Percentiles rank a stretch among this genome's conserved stretches.
phyloP scores from a whole-genome alignment of 2,329 filamentous ascomycete species.

The Fusarium newnesense region DNA sequence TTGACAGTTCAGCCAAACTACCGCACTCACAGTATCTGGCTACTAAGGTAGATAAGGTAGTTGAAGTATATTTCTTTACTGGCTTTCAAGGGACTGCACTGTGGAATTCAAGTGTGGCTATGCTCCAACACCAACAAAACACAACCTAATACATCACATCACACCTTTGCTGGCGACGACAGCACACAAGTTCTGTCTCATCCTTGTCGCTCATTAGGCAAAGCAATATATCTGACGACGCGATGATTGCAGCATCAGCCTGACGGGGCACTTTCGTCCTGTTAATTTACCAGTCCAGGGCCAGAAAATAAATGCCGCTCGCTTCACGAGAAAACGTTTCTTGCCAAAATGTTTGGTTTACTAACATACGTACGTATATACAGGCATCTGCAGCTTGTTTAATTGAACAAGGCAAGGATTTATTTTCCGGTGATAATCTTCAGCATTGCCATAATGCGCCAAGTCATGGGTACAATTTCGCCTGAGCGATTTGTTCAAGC shows the following conservation, averaged over 20 bases:
- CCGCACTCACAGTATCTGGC: not conserved
- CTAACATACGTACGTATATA: not conserved
- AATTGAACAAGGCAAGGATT: conserved; percentile 7
- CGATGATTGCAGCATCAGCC: not conserved
- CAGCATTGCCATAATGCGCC: conserved; percentile 1
- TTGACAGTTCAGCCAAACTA: not conserved
- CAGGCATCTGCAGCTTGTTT: not conserved
- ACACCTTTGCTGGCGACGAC: not conserved
- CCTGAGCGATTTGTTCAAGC: conserved; percentile 7
- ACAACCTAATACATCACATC: not conserved
- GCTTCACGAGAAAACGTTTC: not conserved
- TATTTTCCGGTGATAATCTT: not conserved
- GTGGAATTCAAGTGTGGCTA: not conserved
- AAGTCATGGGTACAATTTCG: conserved; percentile 10
- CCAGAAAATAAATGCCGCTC: not conserved
- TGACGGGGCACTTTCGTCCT: not conserved
- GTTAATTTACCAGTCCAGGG: not conserved
- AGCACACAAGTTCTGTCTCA: not conserved
- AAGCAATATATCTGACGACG: not conserved
- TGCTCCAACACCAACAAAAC: not conserved
- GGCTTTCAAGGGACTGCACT: not conserved
- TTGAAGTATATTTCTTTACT: not conserved
- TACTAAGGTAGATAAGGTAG: not conserved
- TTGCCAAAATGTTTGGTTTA: not conserved
- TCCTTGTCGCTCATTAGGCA: not conserved